phyloP scores from a whole-genome alignment of 2,329 filamentous ascomycete species.

The Fusarium bulbicola region DNA sequence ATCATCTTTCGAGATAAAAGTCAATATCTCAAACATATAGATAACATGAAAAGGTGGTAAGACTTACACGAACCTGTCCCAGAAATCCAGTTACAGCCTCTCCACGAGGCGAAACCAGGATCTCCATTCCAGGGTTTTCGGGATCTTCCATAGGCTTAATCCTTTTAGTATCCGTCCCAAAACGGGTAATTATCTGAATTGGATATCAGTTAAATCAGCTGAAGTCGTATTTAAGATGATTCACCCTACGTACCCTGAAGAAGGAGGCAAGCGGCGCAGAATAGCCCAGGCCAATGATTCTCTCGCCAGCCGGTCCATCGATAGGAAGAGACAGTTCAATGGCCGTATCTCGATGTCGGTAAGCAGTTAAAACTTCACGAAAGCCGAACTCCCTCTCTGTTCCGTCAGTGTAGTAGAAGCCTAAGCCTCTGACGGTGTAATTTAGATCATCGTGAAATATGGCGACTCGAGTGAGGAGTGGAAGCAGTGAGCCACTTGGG shows the following conservation, averaged over 20 bases:
- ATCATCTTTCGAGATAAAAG: background rate
- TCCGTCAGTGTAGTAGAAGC: conserved; percentile 10
- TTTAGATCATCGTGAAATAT: background rate
- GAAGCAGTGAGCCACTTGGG: background rate
- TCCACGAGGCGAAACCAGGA: background rate
- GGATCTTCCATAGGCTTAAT: too few relatives aligned
- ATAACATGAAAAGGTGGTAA: too few relatives aligned
- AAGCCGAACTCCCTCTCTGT: background rate
- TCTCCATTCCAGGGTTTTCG: too few relatives aligned
- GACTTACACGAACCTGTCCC: background rate
- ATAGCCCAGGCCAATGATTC: background rate
- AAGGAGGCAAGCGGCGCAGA: too few relatives aligned
- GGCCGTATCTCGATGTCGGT: too few relatives aligned
- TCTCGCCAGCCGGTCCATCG: conserved; percentile 6
- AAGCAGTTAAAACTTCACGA: too few relatives aligned
- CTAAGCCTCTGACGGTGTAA: background rate
- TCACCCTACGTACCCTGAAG: too few relatives aligned
- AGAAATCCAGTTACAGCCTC: background rate
- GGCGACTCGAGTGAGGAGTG: background rate
- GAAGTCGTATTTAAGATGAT: too few relatives aligned
- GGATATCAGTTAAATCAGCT: too few relatives aligned
- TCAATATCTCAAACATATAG: background rate
- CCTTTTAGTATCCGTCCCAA: too few relatives aligned
- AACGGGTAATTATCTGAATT: too few relatives aligned
- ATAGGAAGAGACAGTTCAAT: background rate